Base-by-base conservation (phyloP, 176 grass and related monocot genomes). In the Elaeis guineensis region DNA sequence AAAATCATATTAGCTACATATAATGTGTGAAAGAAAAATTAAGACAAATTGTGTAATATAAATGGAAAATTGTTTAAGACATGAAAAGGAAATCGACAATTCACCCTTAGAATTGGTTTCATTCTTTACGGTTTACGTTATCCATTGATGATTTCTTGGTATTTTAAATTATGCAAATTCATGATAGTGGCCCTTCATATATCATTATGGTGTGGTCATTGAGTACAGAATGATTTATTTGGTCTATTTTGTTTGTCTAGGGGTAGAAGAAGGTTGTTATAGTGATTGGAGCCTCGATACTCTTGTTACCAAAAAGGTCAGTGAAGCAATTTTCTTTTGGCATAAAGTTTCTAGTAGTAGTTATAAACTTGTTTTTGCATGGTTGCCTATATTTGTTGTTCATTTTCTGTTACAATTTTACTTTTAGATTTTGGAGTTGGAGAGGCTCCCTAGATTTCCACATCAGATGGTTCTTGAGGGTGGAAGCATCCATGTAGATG, bases 401-500 rank as follows among this genome's bases (percentile, higher is more conserved):
- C 35, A 44, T 44, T 78, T 65, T 74, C 21, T 66, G 0, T 9
- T 61, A 32, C 35, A 18, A 55, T 17, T 66, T 50, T 32, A 3
- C 52, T 66, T 76, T 59, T 69, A 91, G 92, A 91, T 97, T 67
- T 25, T 85, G 0, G 87, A 84, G 26, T 79, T 85, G 15, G 87
- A 97, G 67, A 82, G 61, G 69, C 57, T 79, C 39, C 57, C 77
- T 82, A 79, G 83, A 73, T 91, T 88, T 78, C 51, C 69, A 6
- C 92, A 97, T 24, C 54, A 52, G n/a, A 97, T 97, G 69, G 51
- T 97, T 72, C 80, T 97, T 9, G 92, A 97, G 79, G 91, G 91
- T 69, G 91, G 91, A 85, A 90, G 91, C 65, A 90, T 96, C 59
- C 91, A 96, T 67, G 91, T 90, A 16, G 91, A 96, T 28, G 87